Base-by-base conservation (phyloP, 2,329 filamentous ascomycete genomes). In the Clonostachys rhizophaga region DNA sequence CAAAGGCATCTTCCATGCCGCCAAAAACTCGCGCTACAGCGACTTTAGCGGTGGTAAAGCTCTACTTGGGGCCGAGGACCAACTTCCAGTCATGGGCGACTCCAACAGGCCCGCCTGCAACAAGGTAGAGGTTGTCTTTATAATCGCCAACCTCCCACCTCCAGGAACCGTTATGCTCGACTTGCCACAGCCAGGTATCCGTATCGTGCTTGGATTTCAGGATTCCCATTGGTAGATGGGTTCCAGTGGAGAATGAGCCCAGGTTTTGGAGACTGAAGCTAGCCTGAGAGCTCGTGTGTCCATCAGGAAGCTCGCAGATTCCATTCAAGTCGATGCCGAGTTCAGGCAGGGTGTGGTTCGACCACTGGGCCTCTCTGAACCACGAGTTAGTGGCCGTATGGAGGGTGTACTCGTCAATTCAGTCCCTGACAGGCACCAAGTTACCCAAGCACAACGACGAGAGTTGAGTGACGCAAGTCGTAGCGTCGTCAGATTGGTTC, bases 311-410 rank as follows among this genome's bases (percentile, higher is more conserved):
- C 2, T 50, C 50, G 17, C 55, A 55, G 20, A 59, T 42, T 2
- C 57, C 55, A 33, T 52, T 50, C 43, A 58, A 51, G 44, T 66
- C 59, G 8, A 64, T 41, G 5, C 62, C 59, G 11, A 63, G 46
- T 20, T 55, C 54, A 8, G 61, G 54, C 11, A 64, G 52, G 12
- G 50, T 46, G 11, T 54, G 44, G 5, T 55, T 54, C 5, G 53
- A 52, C 63, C 64, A 65, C 45, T 65, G 61, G 1, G 58, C 56
- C 50, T 67, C 60, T 33, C 64, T 50, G 45, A 67, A 64, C 62
- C 63, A 65, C 3, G 52, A 55, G 44, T 61, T 65, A 20, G 54
- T 50, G 34, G 48, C 50, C n/a, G 40, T 46, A 11, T 43, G 34
- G 6, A 61, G 43, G 5, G 34, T 46, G 33, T 59, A 62, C 41